Conservation (phyloP, 2,329 filamentous ascomycete genomes). For the Rosellinia necatrix region DNA sequence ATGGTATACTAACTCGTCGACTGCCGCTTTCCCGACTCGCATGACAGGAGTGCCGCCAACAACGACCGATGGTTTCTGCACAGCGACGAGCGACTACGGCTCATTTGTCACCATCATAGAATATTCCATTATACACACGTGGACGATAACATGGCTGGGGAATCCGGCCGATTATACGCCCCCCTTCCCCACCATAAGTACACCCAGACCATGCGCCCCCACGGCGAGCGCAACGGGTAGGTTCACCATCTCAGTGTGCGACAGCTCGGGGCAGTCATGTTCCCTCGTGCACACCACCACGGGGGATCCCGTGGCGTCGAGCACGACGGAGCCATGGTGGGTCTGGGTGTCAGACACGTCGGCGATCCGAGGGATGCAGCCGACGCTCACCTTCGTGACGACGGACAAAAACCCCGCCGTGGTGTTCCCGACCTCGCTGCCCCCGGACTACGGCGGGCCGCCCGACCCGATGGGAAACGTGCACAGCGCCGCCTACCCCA, state of each 20-base stretch:
- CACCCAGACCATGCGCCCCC: constrained; percentile 46
- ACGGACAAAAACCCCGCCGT: constrained; percentile 61
- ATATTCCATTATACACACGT: constrained; percentile 54
- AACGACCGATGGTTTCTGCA: constrained; percentile 30
- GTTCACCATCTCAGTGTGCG: constrained; percentile 39
- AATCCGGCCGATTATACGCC: constrained; percentile 53
- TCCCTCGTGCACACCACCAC: constrained; percentile 34
- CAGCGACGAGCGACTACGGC: constrained; percentile 29
- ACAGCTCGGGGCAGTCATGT: constrained; percentile 41
- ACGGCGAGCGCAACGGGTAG: constrained; percentile 33
- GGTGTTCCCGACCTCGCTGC: constrained; percentile 46
- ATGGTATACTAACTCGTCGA: constrained; percentile 8
- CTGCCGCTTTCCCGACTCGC: constrained; percentile 12
- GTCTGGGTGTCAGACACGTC: constrained; percentile 17
- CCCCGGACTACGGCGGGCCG: constrained; percentile 46
- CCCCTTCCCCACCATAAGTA: constrained; percentile 48
- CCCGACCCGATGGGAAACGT: constrained; percentile 17
- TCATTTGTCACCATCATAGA: constrained; percentile 43
- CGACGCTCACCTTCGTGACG: constrained; percentile 52
- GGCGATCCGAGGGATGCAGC: constrained; percentile 10
- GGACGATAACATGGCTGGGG: constrained; percentile 55
- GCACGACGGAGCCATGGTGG: constrained; percentile 23
- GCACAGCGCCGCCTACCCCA: constrained; percentile 22
- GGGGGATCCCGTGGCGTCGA: constrained; percentile 8
- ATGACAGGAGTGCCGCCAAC: constrained; percentile 13